A percentile compares a stretch with the other conserved stretches of the same genome.
These are phyloP conservation scores for Oryza punctata DNA, from an alignment of 176 grass and related monocot species.

Conservation along the genomic window DNA sequence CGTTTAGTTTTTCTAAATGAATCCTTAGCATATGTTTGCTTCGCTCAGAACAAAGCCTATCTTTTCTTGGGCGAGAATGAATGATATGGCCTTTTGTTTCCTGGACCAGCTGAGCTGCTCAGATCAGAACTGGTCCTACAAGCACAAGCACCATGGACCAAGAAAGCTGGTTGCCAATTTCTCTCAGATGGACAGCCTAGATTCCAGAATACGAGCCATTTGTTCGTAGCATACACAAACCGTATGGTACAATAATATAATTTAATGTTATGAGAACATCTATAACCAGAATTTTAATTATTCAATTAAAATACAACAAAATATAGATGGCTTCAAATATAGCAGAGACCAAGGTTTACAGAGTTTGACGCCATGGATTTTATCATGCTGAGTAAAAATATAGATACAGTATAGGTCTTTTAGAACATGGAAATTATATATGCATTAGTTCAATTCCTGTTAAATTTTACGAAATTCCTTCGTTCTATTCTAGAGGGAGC, in stretches of 20 bases:
- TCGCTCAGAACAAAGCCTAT: constrained; percentile 9
- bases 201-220: neutral
- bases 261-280: neutral
- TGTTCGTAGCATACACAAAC: neutral
- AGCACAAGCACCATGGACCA: neutral
- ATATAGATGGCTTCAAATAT: neutral
- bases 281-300: neutral
- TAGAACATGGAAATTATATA: too few relatives aligned
- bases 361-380: neutral
- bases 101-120: neutral
- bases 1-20: neutral
- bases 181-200: neutral
- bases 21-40: neutral
- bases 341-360: neutral
- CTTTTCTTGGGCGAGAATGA: constrained; percentile 11
- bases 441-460: too few relatives aligned
- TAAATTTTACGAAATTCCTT: too few relatives aligned
- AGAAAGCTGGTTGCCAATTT: neutral
- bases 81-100: neutral
- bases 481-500: too few relatives aligned
- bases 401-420: too few relatives aligned
- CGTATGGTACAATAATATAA: neutral
- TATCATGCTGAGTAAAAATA: too few relatives aligned
- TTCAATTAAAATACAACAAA: neutral
- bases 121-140: neutral